These are phyloP conservation scores for Yarrowia porcina DNA, from an alignment of 805 yeast species.

Conservation along the genomic window DNA sequence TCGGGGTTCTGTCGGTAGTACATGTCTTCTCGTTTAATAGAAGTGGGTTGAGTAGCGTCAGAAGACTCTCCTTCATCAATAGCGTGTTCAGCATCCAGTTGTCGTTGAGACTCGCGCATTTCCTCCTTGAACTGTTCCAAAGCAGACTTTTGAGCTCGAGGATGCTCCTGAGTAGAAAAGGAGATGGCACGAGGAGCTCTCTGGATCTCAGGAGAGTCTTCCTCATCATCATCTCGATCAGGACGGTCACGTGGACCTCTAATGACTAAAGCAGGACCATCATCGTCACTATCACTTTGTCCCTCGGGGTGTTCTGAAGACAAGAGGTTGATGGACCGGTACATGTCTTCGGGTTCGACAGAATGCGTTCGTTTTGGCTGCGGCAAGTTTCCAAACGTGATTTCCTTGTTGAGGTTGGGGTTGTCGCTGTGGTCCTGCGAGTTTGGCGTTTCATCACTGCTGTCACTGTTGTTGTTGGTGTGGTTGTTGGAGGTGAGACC, in stretches of 20 bases:
- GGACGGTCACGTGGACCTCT: conserved; percentile 61
- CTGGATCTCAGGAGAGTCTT: conserved; percentile 1
- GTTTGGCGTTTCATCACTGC: neutral
- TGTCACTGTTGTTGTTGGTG: neutral
- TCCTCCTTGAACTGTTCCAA: conserved; percentile 7
- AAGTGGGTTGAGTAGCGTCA: conserved; percentile 10
- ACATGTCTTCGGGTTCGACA: conserved; percentile 79
- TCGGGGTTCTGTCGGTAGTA: neutral
- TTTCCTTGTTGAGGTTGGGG: conserved; percentile 40
- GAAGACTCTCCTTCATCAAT: conserved; percentile 11
- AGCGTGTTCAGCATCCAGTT: neutral
- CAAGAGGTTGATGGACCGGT: conserved; percentile 76
- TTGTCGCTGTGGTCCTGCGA: neutral
- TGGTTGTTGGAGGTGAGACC: too few relatives aligned
- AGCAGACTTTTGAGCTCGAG: neutral
- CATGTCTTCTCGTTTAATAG: conserved; percentile 9
- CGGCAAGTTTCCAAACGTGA: conserved; percentile 58
- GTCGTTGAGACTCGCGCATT: conserved; percentile 5
- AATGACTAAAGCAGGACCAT: conserved; percentile 76
- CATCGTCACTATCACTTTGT: conserved; percentile 42
- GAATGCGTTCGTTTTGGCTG: conserved; percentile 39
- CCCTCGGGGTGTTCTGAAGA: conserved; percentile 1
- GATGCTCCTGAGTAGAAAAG: conserved; percentile 13
- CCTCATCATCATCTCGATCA: conserved; percentile 32
- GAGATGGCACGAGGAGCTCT: neutral